These are phyloP conservation scores for Boletus coccyginus DNA, from an alignment of 768 basidiomycete species.

Conservation along the genomic window DNA sequence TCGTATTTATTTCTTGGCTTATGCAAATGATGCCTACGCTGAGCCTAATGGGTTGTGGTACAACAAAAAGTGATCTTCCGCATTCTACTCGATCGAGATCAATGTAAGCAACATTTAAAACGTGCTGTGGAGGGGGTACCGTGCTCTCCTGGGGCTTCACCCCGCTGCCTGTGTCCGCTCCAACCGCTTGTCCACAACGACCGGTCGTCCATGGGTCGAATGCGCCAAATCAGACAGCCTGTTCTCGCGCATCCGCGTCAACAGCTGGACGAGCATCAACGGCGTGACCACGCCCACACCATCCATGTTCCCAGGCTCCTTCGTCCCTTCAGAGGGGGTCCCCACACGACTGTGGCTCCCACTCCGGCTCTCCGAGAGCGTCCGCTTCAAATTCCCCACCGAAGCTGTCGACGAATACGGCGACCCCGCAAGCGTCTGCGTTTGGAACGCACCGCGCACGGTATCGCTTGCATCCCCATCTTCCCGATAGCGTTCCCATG, in stretches of 20 bases:
- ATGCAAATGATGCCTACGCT: not conserved
- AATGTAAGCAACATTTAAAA: not conserved
- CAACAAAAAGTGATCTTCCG: not conserved
- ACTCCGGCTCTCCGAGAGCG: slow-evolving; percentile 20
- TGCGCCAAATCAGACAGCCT: slow-evolving; percentile 56
- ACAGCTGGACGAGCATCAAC: slow-evolving; percentile 48
- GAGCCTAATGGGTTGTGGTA: not conserved
- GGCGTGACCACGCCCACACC: slow-evolving; percentile 48
- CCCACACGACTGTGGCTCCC: slow-evolving; percentile 26
- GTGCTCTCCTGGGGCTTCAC: slow-evolving; percentile 9
- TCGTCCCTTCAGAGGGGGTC: slow-evolving; percentile 26
- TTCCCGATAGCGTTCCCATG: slow-evolving; percentile 85
- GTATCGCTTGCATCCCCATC: slow-evolving; percentile 43
- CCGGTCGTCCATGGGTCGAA: slow-evolving; percentile 45
- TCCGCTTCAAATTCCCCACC: slow-evolving; percentile 24
- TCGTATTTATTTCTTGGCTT: not conserved
- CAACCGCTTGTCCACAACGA: slow-evolving; percentile 68
- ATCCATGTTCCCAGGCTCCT: slow-evolving; percentile 18
- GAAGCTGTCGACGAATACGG: slow-evolving; percentile 18
- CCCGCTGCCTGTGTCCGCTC: slow-evolving; percentile 69
- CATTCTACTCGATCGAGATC: not conserved
- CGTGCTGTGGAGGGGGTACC: not conserved
- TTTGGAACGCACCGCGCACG: slow-evolving; percentile 17
- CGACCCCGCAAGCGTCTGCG: slow-evolving; percentile 13
- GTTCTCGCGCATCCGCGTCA: slow-evolving; percentile 67